Conservation (phyloP, 768 basidiomycete genomes). For the Russula compacta region DNA sequence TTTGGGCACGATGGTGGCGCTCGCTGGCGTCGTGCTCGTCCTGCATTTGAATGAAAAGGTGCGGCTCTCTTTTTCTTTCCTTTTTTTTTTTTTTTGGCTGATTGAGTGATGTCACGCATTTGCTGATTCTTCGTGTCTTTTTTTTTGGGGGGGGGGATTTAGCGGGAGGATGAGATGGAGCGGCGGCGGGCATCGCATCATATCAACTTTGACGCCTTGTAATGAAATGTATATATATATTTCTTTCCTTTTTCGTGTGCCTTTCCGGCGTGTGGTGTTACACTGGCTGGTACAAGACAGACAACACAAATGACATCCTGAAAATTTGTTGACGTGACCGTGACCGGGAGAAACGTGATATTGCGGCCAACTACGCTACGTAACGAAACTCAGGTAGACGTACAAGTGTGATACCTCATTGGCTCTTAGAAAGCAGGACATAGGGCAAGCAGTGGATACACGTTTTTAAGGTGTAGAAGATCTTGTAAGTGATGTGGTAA, state of each 20-base stretch:
- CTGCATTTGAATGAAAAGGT: slow-evolving; percentile 93
- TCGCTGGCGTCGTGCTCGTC: slow-evolving; percentile 78
- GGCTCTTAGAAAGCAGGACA: too few species aligned
- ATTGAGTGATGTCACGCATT: not conserved
- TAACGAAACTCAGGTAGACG: too few species aligned
- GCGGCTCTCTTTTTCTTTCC: slow-evolving; percentile 22
- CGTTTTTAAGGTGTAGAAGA: too few species aligned
- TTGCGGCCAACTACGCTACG: too few species aligned
- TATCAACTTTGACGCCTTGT: slow-evolving; percentile 96
- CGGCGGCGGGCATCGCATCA: slow-evolving; percentile 81
- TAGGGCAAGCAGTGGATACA: too few species aligned
- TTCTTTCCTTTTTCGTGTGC: not conserved
- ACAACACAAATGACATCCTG: too few species aligned
- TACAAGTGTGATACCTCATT: too few species aligned
- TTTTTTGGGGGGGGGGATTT: slow-evolving; percentile 5
- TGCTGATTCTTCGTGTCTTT: not conserved
- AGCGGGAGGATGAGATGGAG: slow-evolving; percentile 90
- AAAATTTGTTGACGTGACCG: too few species aligned
- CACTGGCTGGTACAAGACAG: too few species aligned
- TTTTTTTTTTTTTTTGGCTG: not conserved
- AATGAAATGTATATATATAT: slow-evolving; percentile 10
- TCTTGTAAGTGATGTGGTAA: too few species aligned
- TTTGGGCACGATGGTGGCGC: slow-evolving; percentile 55
- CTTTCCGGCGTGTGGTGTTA: too few species aligned
- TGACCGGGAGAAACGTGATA: too few species aligned